Evolutionary conservation across 2,329 filamentous ascomycete genomes (phyloP), one percentile per base, ranked within the genome.

Genomic region (Diplocarpon mali): DNA sequence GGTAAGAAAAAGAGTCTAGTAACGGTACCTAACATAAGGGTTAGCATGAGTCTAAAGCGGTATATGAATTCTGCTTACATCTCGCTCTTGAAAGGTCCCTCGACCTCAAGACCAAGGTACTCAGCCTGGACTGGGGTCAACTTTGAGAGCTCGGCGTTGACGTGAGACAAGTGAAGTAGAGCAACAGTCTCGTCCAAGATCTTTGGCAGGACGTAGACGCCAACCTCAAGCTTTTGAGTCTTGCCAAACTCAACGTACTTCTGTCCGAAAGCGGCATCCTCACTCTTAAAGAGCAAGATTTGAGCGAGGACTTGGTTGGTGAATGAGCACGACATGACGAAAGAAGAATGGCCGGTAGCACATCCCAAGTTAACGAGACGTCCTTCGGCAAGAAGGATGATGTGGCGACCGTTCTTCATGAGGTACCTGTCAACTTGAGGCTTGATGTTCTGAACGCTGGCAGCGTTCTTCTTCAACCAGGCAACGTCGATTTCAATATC

Each of bases 281-380:
- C 76, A 62, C 80, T 83, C 84, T 96, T 96, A 85, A 71, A 98
- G 64, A 98, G 75, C 75, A 94, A 83, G 73, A 98, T 96, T 77
- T 98, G 92, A 58, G 92, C 92, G 67, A 98, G 86, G 62, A 96
- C 92, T 79, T 98, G 92, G 84, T 98, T 98, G 79, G 89, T 94
- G 84, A 98, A 98, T 55, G 90, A 96, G 84, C 92, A 98, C 62
- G 89, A 95, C 92, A 98, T 96, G 76, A 98, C 92, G 71, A 98
- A 98, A 42, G 90, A 96, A 59, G 89, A 95, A 84, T 98, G 92
- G 59, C 92, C 92, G 55, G 92, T 98, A 66, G 92, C 92, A 71
- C 92, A 98, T 70, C 92, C 92, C 61, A 98, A 78, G 83, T 98
- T 98, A 74, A 98, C 92, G 56, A 98, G 85, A 76, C 92, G 90